phyloP scores from a whole-genome alignment of 352 stramenopile genomes.

The Pythium aquatile region DNA sequence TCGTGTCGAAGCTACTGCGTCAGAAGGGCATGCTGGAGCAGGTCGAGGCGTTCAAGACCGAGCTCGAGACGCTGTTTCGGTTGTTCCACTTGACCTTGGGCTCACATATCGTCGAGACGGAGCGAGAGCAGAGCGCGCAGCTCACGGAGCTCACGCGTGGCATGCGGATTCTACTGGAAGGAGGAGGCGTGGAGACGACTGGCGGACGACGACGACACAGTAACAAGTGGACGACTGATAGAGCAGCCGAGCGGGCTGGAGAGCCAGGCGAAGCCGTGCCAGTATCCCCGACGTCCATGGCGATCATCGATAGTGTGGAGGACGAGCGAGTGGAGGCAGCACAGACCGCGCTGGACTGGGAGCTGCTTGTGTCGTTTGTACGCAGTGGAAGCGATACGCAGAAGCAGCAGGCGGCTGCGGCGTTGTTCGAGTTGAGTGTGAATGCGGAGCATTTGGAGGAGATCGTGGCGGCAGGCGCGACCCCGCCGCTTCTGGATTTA shows the following conservation, averaged over 20 bases:
- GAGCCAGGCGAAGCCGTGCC: background rate
- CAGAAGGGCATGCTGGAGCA: slow-evolving; percentile 5
- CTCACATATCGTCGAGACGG: slow-evolving; percentile 11
- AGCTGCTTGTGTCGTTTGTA: slow-evolving; percentile 5
- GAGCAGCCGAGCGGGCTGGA: background rate
- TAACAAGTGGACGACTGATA: slow-evolving; percentile 3
- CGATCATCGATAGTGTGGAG: background rate
- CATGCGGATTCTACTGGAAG: slow-evolving; percentile 7
- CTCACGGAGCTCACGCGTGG: slow-evolving; percentile 1
- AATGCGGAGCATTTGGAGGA: background rate
- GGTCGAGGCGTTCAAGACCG: background rate
- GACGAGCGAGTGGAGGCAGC: background rate
- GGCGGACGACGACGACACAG: background rate
- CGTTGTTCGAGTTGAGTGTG: slow-evolving; percentile 5
- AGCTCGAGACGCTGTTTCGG: slow-evolving; percentile 11
- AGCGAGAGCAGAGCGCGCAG: background rate
- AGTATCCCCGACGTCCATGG: background rate
- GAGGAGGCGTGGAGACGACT: background rate
- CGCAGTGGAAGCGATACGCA: slow-evolving; percentile 6
- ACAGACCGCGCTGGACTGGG: background rate
- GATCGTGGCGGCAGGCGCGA: background rate
- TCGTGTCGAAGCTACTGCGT: slow-evolving; percentile 3
- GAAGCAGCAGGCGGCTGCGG: slow-evolving; percentile 3
- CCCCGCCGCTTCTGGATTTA: background rate
- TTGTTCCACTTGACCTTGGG: slow-evolving; percentile 8